A percentile compares a stretch with the other conserved stretches of the same genome.
These are phyloP conservation scores for Aphanomyces stellatus DNA, from an alignment of 352 stramenopile genomes.

Conservation along the genomic window DNA sequence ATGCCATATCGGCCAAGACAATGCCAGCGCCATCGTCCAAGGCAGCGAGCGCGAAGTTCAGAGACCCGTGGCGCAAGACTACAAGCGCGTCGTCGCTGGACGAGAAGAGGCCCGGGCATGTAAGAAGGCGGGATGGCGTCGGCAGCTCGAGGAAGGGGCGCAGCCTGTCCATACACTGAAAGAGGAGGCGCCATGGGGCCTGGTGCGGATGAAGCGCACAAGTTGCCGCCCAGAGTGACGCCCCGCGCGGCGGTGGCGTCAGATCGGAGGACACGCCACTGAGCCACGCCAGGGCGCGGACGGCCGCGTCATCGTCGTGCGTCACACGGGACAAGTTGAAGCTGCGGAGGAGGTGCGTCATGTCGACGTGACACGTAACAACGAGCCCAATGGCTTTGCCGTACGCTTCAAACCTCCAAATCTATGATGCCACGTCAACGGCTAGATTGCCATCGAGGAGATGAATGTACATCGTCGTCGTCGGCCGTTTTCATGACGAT, in stretches of 20 bases:
- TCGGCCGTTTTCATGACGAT: constrained; percentile 1
- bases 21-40: no score
- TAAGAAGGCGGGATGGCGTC: not conserved
- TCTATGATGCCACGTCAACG: no score
- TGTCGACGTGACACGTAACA: not conserved
- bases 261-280: not conserved
- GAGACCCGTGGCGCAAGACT: not conserved
- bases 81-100: no score
- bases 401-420: constrained; percentile 10
- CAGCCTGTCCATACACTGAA: not conserved
- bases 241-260: no score
- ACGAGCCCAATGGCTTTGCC: not conserved
- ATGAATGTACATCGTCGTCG: not conserved
- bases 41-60: not conserved
- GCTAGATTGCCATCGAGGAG: no score
- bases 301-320: not conserved
- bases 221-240: no score
- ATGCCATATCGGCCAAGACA: no score
- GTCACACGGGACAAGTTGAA: not conserved
- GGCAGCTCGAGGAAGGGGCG: not conserved
- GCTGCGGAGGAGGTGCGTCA: not conserved
- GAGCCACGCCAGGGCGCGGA: not conserved
- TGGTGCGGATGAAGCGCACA: not conserved
- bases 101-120: not conserved
- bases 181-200: not conserved